Percentiles rank a stretch among this genome's conserved stretches.
Conservation (phyloP, 768 basidiomycete genomes). For the Trametes elegans region DNA sequence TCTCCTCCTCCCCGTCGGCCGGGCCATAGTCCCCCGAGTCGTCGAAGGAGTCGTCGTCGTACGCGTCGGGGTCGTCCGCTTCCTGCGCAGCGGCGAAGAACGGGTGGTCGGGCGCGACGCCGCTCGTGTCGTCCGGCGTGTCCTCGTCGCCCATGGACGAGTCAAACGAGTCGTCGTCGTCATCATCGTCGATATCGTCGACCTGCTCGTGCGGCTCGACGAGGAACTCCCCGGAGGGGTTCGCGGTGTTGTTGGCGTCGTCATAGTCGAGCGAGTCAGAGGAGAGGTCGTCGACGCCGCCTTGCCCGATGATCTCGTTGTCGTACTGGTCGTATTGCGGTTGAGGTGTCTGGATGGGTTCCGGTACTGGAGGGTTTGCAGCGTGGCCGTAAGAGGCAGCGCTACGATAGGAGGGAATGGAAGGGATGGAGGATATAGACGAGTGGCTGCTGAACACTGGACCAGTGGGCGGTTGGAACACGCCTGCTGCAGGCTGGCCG, state of each 20-base stretch:
- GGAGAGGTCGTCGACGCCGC: conserved; percentile 40
- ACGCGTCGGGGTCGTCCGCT: conserved; percentile 45
- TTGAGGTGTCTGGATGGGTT: conserved; percentile 25
- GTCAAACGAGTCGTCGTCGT: conserved; percentile 45
- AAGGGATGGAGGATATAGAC: conserved; percentile 12
- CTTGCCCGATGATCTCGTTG: conserved; percentile 24
- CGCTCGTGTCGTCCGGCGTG: conserved; percentile 28
- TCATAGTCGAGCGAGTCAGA: conserved; percentile 51
- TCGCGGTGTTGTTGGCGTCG: conserved; percentile 54
- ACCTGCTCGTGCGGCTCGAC: conserved; percentile 49
- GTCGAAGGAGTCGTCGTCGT: conserved; percentile 49
- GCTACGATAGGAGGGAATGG: conserved; percentile 14
- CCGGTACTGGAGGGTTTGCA: background rate
- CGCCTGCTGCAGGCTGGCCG: conserved; percentile 8
- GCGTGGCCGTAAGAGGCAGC: background rate
- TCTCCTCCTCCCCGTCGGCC: conserved; percentile 54
- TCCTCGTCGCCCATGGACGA: conserved; percentile 51
- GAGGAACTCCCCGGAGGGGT: conserved; percentile 72
- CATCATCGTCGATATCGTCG: too few relatives aligned
- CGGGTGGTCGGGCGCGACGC: conserved; percentile 52
- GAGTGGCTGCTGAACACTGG: conserved; percentile 15
- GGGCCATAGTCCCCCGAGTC: conserved; percentile 34
- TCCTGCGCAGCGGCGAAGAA: conserved; percentile 45
- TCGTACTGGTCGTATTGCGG: conserved; percentile 28
- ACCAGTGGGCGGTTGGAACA: background rate